These are phyloP conservation scores for Botrytis porri DNA, from an alignment of 2,329 filamentous ascomycete genomes.

Conservation along the genomic window DNA sequence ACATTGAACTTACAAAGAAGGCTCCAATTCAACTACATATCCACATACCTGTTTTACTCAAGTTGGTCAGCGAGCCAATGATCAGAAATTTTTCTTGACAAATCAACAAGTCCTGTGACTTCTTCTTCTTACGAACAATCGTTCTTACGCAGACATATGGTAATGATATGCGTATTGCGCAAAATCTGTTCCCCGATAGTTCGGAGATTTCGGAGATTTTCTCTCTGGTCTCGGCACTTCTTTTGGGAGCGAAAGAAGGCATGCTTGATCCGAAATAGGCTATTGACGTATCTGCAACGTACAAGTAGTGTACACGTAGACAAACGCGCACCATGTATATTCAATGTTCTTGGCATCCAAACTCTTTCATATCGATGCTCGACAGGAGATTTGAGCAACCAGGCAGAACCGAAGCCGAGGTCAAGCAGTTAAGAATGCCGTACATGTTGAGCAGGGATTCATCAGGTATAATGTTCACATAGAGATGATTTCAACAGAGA, in stretches of 20 bases:
- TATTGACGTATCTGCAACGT: not conserved
- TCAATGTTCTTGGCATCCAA: not conserved
- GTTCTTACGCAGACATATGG: not conserved
- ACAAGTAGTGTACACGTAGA: not conserved
- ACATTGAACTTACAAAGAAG: not conserved
- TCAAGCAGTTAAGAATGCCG: not conserved
- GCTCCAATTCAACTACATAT: not conserved
- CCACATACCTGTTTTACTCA: not conserved
- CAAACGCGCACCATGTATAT: not conserved
- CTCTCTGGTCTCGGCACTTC: not conserved
- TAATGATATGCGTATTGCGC: not conserved
- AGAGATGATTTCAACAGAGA: not conserved
- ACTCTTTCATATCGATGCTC: not conserved
- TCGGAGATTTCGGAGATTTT: not conserved
- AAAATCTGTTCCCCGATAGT: not conserved
- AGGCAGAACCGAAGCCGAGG: not conserved
- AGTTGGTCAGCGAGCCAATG: not conserved
- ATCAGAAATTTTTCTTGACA: not conserved
- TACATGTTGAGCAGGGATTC: not conserved
- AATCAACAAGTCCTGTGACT: not conserved
- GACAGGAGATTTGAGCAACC: not conserved
- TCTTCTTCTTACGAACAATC: not conserved
- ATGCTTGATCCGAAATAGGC: not conserved
- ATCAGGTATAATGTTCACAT: not conserved
- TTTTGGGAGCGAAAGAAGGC: not conserved